phyloP scores from a whole-genome alignment of 352 stramenopile genomes.

The Phytophthora capsici region DNA sequence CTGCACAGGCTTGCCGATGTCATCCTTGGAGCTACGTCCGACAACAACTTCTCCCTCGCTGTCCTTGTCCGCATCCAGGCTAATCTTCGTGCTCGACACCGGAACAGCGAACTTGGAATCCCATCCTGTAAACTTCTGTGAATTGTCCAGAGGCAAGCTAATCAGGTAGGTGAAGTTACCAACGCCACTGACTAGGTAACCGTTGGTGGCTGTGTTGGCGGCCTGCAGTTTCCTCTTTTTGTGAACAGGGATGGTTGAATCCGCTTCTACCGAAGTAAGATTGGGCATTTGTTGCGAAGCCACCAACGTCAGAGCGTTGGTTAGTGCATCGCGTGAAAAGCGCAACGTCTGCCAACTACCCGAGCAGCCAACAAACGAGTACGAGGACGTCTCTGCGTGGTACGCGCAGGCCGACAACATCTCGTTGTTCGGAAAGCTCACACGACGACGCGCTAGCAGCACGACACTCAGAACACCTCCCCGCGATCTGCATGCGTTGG shows the following conservation, averaged over 20 bases:
- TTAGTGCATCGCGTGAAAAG: slow-evolving; percentile 57
- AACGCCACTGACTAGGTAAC: slow-evolving; percentile 48
- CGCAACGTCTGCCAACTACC: slow-evolving; percentile 64
- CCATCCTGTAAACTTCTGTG: slow-evolving; percentile 60
- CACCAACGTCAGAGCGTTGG: slow-evolving; percentile 46
- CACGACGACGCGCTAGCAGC: slow-evolving; percentile 42
- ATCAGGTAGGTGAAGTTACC: slow-evolving; percentile 70
- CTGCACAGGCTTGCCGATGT: slow-evolving; percentile 53
- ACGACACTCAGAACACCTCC: slow-evolving; percentile 42
- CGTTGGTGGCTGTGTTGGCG: slow-evolving; percentile 19
- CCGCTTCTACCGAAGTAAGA: slow-evolving; percentile 30
- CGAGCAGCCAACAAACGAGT: slow-evolving; percentile 65
- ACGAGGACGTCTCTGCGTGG: slow-evolving; percentile 75
- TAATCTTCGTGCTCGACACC: slow-evolving; percentile 58
- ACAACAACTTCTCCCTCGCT: slow-evolving; percentile 25
- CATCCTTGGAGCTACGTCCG: slow-evolving; percentile 26
- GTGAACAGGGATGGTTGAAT: slow-evolving; percentile 37
- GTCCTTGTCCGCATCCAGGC: slow-evolving; percentile 35
- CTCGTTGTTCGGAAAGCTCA: slow-evolving; percentile 37
- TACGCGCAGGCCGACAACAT: slow-evolving; percentile 58
- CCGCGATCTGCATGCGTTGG: too few relatives aligned
- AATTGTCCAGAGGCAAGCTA: slow-evolving; percentile 39
- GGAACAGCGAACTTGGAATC: slow-evolving; percentile 81
- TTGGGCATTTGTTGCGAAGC: slow-evolving; percentile 50
- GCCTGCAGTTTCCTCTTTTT: slow-evolving; percentile 77